Evolutionary conservation across 2,329 filamentous ascomycete species (phyloP).

Genomic region (Diaporthe capsici): DNA sequence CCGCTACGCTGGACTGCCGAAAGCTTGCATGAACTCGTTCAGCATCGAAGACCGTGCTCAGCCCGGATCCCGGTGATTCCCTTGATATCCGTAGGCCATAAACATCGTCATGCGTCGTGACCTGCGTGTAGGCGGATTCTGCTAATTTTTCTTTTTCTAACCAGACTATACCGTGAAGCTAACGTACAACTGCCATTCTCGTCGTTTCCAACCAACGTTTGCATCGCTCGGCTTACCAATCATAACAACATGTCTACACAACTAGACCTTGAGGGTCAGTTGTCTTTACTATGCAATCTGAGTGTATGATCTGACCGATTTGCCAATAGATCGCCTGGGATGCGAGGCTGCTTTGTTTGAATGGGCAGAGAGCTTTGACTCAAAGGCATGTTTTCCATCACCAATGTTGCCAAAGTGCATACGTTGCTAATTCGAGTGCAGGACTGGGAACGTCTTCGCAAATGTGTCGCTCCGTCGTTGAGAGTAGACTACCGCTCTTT

Average conservation of each 20-base stretch:
- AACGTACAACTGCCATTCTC: not conserved
- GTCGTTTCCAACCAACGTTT: not conserved
- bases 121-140: not conserved
- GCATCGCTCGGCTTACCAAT: no score
- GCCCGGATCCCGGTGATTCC: not conserved
- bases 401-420: conserved; percentile 63
- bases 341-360: conserved; percentile 64
- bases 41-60: not conserved
- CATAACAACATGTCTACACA: not conserved
- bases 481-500: conserved; percentile 50
- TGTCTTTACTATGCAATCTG: not conserved
- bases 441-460: conserved; percentile 56
- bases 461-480: conserved; percentile 40
- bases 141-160: not conserved
- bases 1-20: not conserved
- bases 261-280: not conserved
- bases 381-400: conserved; percentile 75
- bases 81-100: not conserved
- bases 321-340: conserved; percentile 56
- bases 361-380: conserved; percentile 65
- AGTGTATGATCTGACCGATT: not conserved
- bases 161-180: not conserved
- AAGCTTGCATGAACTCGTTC: not conserved
- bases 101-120: not conserved
- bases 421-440: conserved; percentile 38